Conservation (phyloP, 768 basidiomycete genomes). For the Termitomyces sp. region DNA sequence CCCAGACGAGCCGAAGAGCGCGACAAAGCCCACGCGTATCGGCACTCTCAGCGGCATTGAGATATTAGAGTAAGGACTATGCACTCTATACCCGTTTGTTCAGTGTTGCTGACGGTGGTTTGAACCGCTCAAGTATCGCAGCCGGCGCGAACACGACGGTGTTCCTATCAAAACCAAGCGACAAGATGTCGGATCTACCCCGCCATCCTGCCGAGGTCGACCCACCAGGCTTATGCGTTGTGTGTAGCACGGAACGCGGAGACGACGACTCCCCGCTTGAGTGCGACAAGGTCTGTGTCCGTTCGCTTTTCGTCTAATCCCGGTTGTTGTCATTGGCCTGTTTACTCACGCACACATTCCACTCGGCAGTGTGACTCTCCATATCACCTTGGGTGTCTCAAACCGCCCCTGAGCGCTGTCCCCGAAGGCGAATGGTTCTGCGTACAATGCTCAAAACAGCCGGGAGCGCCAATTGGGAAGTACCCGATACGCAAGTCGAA, state of each 20-base stretch:
- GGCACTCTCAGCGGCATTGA: conserved; percentile 72
- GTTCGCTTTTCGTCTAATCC: neutral
- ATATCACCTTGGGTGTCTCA: conserved; percentile 80
- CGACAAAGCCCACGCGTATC: conserved; percentile 77
- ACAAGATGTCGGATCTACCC: conserved; percentile 72
- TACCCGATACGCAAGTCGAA: conserved; percentile 26
- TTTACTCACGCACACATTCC: neutral
- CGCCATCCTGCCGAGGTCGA: conserved; percentile 76
- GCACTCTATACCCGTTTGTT: neutral
- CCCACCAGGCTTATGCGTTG: conserved; percentile 65
- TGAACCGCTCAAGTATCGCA: conserved; percentile 53
- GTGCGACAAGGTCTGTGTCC: conserved; percentile 75
- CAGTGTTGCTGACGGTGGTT: neutral
- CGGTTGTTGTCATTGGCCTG: neutral
- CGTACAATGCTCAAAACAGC: conserved; percentile 61
- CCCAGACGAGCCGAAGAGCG: conserved; percentile 76
- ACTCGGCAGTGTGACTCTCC: conserved; percentile 78
- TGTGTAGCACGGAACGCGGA: conserved; percentile 68
- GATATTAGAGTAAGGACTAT: conserved; percentile 62
- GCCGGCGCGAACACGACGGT: conserved; percentile 86
- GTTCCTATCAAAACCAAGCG: conserved; percentile 75
- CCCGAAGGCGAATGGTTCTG: conserved; percentile 96
- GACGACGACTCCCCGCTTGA: conserved; percentile 76
- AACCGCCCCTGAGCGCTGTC: conserved; percentile 69
- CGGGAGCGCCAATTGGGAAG: conserved; percentile 50